Conservation (phyloP, 768 basidiomycete genomes). For the Macrolepiota dolichaula region DNA sequence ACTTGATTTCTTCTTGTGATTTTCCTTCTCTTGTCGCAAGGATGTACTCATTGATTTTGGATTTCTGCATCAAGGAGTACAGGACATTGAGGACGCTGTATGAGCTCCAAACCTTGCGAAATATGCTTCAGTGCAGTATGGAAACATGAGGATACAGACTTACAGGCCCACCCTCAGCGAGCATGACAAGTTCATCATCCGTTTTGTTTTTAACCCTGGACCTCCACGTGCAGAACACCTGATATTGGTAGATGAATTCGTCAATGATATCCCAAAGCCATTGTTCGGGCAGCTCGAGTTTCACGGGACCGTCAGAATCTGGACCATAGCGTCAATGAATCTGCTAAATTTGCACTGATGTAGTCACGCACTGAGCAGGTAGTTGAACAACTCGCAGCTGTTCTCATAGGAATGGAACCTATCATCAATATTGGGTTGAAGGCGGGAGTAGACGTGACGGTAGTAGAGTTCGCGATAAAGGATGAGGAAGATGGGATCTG, state of each 20-base stretch:
- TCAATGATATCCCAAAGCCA: conserved; percentile 99
- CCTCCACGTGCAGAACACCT: conserved; percentile 91
- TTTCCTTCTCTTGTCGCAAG: conserved; percentile 78
- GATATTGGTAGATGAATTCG: conserved; percentile 98
- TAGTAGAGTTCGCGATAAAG: conserved; percentile 96
- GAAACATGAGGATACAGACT: conserved; percentile 21
- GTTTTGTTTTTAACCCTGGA: conserved; percentile 81
- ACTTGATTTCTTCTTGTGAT: conserved; percentile 81
- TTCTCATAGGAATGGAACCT: conserved; percentile 98
- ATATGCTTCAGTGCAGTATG: background rate
- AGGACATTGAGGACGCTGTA: conserved; percentile 98
- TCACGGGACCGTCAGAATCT: conserved; percentile 94
- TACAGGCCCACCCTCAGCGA: conserved; percentile 70
- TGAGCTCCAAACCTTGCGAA: conserved; percentile 84
- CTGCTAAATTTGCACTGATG: background rate
- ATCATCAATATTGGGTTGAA: conserved; percentile 95
- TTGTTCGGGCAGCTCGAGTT: conserved; percentile 92
- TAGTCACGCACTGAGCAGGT: conserved; percentile 74
- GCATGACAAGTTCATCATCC: conserved; percentile 83
- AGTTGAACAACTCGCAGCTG: conserved; percentile 98
- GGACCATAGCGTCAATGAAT: background rate
- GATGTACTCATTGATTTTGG: conserved; percentile 91
- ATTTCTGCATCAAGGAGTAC: conserved; percentile 98
- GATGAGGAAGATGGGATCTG: conserved; percentile 93
- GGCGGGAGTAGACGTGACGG: conserved; percentile 92